These are phyloP conservation scores for Bocquillonia castaneifolia DNA, from an alignment of 441 rosid genomes.

Conservation along the genomic window DNA sequence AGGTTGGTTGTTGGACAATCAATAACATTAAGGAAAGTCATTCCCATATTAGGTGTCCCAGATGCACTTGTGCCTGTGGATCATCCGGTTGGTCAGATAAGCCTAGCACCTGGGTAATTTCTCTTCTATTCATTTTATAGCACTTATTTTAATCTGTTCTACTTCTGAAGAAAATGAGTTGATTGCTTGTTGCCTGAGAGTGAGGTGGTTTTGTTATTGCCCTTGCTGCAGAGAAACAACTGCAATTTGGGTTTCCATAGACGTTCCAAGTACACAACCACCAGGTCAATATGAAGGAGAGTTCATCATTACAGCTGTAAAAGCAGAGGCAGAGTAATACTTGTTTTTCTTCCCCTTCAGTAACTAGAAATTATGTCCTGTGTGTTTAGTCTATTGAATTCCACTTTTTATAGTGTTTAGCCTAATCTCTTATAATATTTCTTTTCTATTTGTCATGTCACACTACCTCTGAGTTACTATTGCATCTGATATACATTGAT, in stretches of 20 bases:
- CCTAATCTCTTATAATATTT: too few species aligned
- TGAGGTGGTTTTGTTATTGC: constrained; percentile 24
- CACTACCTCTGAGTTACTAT: background rate
- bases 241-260: constrained; percentile 84
- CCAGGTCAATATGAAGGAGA: constrained; percentile 93
- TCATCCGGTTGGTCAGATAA: constrained; percentile 65
- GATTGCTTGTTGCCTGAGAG: constrained; percentile 21
- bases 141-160: constrained; percentile 16
- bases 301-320: constrained; percentile 61
- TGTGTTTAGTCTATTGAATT: constrained; percentile 3
- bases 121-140: constrained; percentile 22
- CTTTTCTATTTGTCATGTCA: too few species aligned
- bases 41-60: constrained; percentile 84
- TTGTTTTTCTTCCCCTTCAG: constrained; percentile 11
- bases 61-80: constrained; percentile 96
- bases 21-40: constrained; percentile 57
- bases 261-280: constrained; percentile 76
- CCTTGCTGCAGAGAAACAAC: constrained; percentile 67
- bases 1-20: constrained; percentile 83
- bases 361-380: background rate
- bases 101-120: constrained; percentile 73
- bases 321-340: constrained; percentile 54
- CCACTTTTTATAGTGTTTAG: constrained; percentile 1
- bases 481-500: background rate
- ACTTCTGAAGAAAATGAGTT: constrained; percentile 18